Percentiles rank a stretch among this genome's conserved stretches.
These are phyloP conservation scores for Neolentinus lepideus DNA, from an alignment of 1,284 basidiomycete species.

Conservation along the genomic window DNA sequence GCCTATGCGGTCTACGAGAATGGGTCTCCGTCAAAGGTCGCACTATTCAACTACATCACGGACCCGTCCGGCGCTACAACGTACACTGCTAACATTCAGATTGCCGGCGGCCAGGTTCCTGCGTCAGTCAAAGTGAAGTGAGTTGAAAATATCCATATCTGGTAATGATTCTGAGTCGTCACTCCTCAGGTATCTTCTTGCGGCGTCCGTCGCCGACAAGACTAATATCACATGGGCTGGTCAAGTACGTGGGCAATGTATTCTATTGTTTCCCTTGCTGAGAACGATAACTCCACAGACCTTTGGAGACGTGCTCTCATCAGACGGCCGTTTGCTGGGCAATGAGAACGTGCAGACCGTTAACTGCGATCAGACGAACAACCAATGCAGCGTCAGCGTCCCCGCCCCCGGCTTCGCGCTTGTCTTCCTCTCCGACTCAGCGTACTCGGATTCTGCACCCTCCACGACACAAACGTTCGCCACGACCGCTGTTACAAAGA, in stretches of 20 bases:
- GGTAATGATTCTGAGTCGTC: conserved; percentile 17
- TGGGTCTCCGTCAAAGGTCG: conserved; percentile 20
- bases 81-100: conserved; percentile 20
- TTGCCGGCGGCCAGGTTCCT: conserved; percentile 18
- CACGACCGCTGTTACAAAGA: conserved; percentile 44
- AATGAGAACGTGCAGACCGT: conserved; percentile 42
- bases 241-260: conserved; percentile 27
- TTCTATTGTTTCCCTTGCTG: background rate
- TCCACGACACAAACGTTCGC: conserved; percentile 41
- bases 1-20: conserved; percentile 26
- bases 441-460: conserved; percentile 30
- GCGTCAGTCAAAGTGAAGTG: conserved; percentile 11
- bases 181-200: conserved; percentile 38
- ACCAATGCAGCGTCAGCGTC: conserved; percentile 53
- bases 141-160: conserved; percentile 40
- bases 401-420: conserved; percentile 69
- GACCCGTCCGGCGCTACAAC: conserved; percentile 23
- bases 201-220: conserved; percentile 51
- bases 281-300: conserved; percentile 37
- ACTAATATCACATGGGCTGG: conserved; percentile 70
- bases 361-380: conserved; percentile 38
- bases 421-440: conserved; percentile 56
- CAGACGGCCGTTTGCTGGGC: conserved; percentile 57
- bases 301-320: conserved; percentile 53
- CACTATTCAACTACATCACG: conserved; percentile 26